Evolutionary conservation across 176 grass and related monocot genomes (phyloP).

Genomic region (Oryza brachyantha): DNA sequence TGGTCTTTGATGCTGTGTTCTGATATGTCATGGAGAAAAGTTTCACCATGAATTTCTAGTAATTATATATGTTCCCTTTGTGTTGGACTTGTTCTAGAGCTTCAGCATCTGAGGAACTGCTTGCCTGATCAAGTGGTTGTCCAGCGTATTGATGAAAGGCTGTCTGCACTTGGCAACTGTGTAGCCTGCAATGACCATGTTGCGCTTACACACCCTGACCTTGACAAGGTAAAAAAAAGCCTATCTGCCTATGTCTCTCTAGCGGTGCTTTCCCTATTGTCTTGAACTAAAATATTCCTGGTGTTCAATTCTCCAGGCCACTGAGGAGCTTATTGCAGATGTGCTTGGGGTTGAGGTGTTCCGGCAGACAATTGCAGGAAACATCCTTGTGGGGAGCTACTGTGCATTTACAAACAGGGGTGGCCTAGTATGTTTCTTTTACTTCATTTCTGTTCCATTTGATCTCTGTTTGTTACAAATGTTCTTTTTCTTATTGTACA

Average conservation of each 20-base stretch:
- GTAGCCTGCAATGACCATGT: constrained; percentile 96
- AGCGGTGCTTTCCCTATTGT: not conserved
- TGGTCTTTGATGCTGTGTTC: not conserved
- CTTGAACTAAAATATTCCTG: not conserved
- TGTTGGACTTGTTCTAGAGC: constrained; percentile 53
- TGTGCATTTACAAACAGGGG: constrained; percentile 83
- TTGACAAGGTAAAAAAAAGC: constrained; percentile 82
- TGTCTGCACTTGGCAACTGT: constrained; percentile 92
- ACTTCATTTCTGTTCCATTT: not conserved
- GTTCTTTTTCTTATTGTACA: not conserved
- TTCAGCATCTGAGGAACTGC: constrained; percentile 95
- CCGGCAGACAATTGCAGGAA: constrained; percentile 87
- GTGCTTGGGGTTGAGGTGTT: constrained; percentile 93
- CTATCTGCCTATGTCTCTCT: not conserved
- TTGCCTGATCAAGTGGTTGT: constrained; percentile 95
- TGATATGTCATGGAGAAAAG: not conserved
- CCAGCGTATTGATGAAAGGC: constrained; percentile 81
- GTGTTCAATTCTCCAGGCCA: constrained; percentile 45
- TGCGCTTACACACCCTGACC: constrained; percentile 97
- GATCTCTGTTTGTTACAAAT: not conserved
- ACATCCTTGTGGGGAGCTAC: constrained; percentile 94
- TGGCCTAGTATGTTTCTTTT: constrained; percentile 55
- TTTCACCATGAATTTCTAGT: not conserved
- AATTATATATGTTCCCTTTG: not conserved
- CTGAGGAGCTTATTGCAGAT: constrained; percentile 94